Evolutionary conservation across 2,329 filamentous ascomycete genomes (phyloP).

Genomic region (Elsinoe necatrix): DNA sequence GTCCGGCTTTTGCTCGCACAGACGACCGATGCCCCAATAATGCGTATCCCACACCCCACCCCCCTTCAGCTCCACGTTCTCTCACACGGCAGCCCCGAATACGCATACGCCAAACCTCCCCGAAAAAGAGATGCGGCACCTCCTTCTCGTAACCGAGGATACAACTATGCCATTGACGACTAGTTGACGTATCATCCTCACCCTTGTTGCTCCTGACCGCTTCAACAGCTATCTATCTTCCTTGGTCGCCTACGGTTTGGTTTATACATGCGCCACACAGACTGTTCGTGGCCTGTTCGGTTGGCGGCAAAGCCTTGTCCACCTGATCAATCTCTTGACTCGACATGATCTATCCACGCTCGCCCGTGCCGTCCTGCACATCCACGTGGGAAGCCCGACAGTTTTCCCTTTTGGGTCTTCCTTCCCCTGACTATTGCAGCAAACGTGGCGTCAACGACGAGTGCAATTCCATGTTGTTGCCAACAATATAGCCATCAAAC

Average conservation of each 20-base stretch:
- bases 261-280: not conserved
- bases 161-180: conserved; percentile 4
- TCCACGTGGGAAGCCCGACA: conserved; percentile 8
- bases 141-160: conserved; percentile 9
- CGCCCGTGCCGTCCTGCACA: conserved; percentile 9
- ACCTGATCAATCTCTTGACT: conserved; percentile 13
- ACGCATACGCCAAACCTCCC: not conserved
- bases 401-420: not conserved
- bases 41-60: not conserved
- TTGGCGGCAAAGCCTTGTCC: conserved; percentile 7
- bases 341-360: not conserved
- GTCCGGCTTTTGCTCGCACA: not conserved
- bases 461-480: not conserved
- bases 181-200: not conserved
- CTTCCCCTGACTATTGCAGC: conserved; percentile 5
- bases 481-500: not conserved
- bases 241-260: not conserved
- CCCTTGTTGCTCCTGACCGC: conserved; percentile 8
- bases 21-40: not conserved
- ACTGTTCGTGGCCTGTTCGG: not conserved
- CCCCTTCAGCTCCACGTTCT: conserved; percentile 2
- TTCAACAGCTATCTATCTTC: not conserved
- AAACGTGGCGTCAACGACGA: conserved; percentile 6
- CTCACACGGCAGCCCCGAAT: conserved; percentile 1
- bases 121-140: not conserved